Conservation (phyloP, 345 rosid species). For the Eutrema yunnanense region DNA sequence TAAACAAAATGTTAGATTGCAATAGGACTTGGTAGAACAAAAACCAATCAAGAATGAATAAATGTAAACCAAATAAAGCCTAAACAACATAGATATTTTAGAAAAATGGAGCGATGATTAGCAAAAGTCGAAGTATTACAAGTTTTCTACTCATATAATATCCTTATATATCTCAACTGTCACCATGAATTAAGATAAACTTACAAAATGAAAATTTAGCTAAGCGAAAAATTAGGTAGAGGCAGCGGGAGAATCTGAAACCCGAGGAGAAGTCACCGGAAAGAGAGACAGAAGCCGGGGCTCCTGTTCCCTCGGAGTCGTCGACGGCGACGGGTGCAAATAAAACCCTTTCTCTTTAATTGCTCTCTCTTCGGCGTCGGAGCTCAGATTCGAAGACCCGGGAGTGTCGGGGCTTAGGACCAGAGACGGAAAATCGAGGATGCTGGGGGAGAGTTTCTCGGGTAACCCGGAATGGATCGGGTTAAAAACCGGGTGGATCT, state of each 20-base stretch:
- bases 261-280: slow-evolving; percentile 50
- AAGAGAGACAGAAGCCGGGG: slow-evolving; percentile 71
- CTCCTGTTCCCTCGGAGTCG: slow-evolving; percentile 56
- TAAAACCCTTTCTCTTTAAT: slow-evolving; percentile 74
- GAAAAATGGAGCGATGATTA: too few species aligned
- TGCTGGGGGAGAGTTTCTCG: slow-evolving; percentile 71
- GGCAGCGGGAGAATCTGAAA: slow-evolving; percentile 17
- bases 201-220: too few species aligned
- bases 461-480: slow-evolving; percentile 52
- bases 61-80: too few species aligned
- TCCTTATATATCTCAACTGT: too few species aligned
- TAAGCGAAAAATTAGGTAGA: background rate
- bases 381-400: slow-evolving; percentile 14
- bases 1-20: too few species aligned
- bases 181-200: too few species aligned
- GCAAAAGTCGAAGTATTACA: too few species aligned
- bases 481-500: slow-evolving; percentile 71
- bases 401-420: slow-evolving; percentile 71
- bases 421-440: slow-evolving; percentile 66
- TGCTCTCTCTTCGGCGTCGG: slow-evolving; percentile 55
- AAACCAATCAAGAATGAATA: too few species aligned
- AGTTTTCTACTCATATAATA: too few species aligned
- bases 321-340: slow-evolving; percentile 64
- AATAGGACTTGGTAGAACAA: too few species aligned
- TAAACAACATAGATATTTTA: too few species aligned